Conservation (phyloP, 257 asterid genomes). For the Solanum tacnaense region DNA sequence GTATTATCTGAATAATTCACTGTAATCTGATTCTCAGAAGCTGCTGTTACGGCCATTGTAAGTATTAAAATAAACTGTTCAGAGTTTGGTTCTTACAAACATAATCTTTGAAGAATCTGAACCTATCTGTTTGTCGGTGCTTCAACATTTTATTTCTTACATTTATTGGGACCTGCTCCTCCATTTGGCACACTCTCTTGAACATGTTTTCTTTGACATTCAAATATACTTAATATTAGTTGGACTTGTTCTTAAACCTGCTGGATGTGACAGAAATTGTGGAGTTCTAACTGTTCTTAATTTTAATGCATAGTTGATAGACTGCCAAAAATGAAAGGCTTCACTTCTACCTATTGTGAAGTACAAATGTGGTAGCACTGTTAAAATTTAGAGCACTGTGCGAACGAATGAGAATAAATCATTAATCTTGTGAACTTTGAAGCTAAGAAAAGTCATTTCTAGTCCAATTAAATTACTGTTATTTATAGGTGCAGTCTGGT, state of each 20-base stretch:
- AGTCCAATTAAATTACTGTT: neutral
- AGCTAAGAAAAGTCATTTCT: neutral
- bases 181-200: neutral
- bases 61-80: neutral
- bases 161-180: neutral
- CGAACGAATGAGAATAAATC: neutral
- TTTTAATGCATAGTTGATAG: neutral
- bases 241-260: neutral
- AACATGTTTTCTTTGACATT: neutral
- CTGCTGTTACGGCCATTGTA: neutral
- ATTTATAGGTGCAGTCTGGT: neutral
- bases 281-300: neutral
- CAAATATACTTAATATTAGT: neutral
- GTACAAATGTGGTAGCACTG: neutral
- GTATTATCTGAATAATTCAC: neutral
- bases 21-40: neutral
- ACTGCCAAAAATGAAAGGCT: neutral
- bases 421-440: neutral
- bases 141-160: neutral
- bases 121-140: neutral
- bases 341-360: neutral
- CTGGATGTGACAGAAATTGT: neutral
- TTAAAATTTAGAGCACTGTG: neutral
- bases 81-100: neutral
- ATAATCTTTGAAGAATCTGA: neutral